Base-by-base conservation (phyloP, 208 protist species). In the Trypanosoma melophagium region DNA sequence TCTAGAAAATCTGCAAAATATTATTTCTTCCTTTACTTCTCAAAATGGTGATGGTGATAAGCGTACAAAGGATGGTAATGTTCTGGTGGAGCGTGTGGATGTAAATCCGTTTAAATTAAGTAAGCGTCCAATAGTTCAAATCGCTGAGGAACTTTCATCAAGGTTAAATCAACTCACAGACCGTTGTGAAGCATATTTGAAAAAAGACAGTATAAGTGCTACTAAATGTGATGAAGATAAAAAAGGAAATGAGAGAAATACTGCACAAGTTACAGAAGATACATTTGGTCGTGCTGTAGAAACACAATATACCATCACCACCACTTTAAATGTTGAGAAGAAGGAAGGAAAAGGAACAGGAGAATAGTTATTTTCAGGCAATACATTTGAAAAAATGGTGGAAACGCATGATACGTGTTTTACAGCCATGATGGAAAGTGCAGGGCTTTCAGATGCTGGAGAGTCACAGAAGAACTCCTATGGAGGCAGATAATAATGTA, bases 81-180 rank as follows among this genome's bases (percentile, higher is more conserved):
- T 54, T 53, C 16, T 47, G 61, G 35, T 41, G 31, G 12, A 54
- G 38, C 45, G 55, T 58, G 8, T 45, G 61, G 35, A 47, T 16
- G 12, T 58, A 21, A 68, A 85, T 60, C 79, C 74, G 0, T 74
- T 81, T 38, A 68, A 68, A 58, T 66, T 81, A 21, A 81, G 79
- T 60, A 73, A 59, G 49, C 61, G 79, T 0, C 79, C 79, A 7
- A 56, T 85, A 31, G 71, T 81, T 51, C 69, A 75, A 13, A 72
- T 85, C 16, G 79, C 79, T 19, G 79, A 85, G 47, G 79, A 85
- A 45, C 62, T 85, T 19, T 71, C 66, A 64, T 71, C 50, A 24
- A 75, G 75, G 54, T 35, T 72, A 14, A 51, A 72, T 19, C 16
- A 56, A 24, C 44, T 72, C 19, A 64, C 58, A 10, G 49, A 38